Evolutionary conservation across 2,329 filamentous ascomycete species (phyloP), one percentile per base, ranked within the genome.

Genomic region (Aspergillus novoparasiticus): DNA sequence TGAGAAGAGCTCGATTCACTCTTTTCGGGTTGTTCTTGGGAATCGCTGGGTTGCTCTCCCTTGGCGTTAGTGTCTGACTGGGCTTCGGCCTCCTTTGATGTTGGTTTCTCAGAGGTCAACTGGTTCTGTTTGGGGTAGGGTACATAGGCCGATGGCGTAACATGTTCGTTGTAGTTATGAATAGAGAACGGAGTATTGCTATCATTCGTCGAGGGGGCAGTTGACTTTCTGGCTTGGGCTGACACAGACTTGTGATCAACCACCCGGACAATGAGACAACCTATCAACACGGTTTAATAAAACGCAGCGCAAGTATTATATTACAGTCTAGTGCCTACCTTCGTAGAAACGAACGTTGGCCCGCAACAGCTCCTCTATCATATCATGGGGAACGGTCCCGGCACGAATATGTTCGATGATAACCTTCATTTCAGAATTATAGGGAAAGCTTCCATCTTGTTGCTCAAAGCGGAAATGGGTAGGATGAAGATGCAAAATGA

Each of bases 401-500:
- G 82, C 83, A 68, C 86, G 86, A 53, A 98, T 78, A 76, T 97
- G 93, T 68, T 96, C 89, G 43, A 97, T 83, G 57, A 92, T 83
- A 69, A 92, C 79, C 70, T 86, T 88, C 94, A 98, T 97, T 28
- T 95, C 93, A 23, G 93, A 97, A 72, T 92, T 92, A 78, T 98
- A 98, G 6, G 87, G 86, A 71, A 97, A 97, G 74, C 91, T 94
- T 73, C 94, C 92, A 77, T 97, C 93, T 78, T 97, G 94, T 71
- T 93, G 89, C 70, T 98, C 94, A 79, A 99, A 96, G 62, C 91
- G 88, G 75, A 97, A 98, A 78, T 97, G 90, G 5, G 87, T 93
- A 11, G 89, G 85, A 74, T 97, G 89, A 36, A 99, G 83, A 76
- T 97, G 94, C 28, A 99, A 83, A 57, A 94, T 88, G 28, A 99